phyloP scores from a whole-genome alignment of 352 stramenopile genomes.

The Phytophthora kernoviae region DNA sequence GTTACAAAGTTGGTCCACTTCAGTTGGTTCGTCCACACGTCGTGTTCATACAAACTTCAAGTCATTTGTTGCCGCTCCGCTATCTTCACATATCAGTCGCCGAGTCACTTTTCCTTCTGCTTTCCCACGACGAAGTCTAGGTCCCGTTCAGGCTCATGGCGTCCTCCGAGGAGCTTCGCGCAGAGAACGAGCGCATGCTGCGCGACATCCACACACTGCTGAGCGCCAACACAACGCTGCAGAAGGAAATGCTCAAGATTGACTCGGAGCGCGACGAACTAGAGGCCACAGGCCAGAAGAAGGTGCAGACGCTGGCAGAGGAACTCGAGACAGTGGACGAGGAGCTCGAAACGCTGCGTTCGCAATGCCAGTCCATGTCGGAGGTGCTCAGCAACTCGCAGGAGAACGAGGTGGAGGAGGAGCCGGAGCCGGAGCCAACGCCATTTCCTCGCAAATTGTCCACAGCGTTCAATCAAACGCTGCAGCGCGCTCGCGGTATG shows the following conservation, averaged over 20 bases:
- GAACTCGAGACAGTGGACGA: constrained; percentile 49
- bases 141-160: constrained; percentile 15
- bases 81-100: not conserved
- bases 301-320: constrained; percentile 49
- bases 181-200: constrained; percentile 61
- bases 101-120: constrained; percentile 12
- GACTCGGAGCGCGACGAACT: constrained; percentile 54
- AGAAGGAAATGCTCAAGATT: constrained; percentile 63
- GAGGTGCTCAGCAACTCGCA: constrained; percentile 33
- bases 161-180: constrained; percentile 42
- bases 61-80: not conserved
- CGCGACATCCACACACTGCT: constrained; percentile 66
- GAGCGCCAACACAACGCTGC: constrained; percentile 63
- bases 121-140: constrained; percentile 9
- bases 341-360: constrained; percentile 42
- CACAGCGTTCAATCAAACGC: constrained; percentile 33
- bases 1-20: not conserved
- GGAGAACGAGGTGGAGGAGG: constrained; percentile 34
- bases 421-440: constrained; percentile 22
- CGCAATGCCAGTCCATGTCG: constrained; percentile 50
- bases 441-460: constrained; percentile 28
- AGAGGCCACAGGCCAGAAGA: constrained; percentile 40
- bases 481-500: constrained; percentile 35
- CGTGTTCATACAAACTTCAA: constrained; percentile 6
- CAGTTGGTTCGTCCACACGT: constrained; percentile 3